Base-by-base conservation (phyloP, 371 early-diverging fungal species). In the Mortierella sp. region DNA sequence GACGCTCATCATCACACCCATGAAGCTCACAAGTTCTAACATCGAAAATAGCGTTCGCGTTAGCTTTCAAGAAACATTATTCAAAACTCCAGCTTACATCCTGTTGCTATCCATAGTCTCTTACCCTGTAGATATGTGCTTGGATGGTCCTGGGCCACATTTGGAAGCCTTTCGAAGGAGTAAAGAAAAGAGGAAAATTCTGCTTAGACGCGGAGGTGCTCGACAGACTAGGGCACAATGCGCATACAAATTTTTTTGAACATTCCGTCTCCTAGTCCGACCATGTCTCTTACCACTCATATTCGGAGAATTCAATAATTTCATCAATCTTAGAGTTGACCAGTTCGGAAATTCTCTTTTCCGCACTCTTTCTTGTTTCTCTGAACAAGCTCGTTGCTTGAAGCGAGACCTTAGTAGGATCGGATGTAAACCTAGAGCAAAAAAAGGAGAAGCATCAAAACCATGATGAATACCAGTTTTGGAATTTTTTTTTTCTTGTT, bases 271-370 rank as follows among this genome's bases (percentile, higher is more conserved):
- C 14, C 26, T 25, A 18, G 11, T 55, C 46, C 25, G n/a, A 43
- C 21, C 50, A 56, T 30, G 26, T 15, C 43, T 56, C 46, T 45
- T 72, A 87, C 95, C 95, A 96, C 28, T 96, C 94, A 72, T 95
- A 95, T 67, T 93, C 94, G 9, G 93, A 88, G 28, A 91, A 57
- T 57, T 93, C 92, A 50, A 96, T 80, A 60, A 94, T 94, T 51
- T 91, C 91, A 70, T 95, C 94, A 59, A 94, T 83, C 75, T 95
- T 96, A 61, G 85, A 84, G 66, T 95, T 92, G 26, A 96, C 88
- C 12, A 96, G 75, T 60, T 93, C 92, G 56, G 92, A 92, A 44
- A 96, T 89, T 47, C 94, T 89, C 67, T 91, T 92, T 65, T 96
- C 97, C 2, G 93, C 92, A 26, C 82, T 84, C 57, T 84, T 81